phyloP scores from a whole-genome alignment of 2,329 filamentous ascomycete species.

The Aspergillus bombycis region DNA sequence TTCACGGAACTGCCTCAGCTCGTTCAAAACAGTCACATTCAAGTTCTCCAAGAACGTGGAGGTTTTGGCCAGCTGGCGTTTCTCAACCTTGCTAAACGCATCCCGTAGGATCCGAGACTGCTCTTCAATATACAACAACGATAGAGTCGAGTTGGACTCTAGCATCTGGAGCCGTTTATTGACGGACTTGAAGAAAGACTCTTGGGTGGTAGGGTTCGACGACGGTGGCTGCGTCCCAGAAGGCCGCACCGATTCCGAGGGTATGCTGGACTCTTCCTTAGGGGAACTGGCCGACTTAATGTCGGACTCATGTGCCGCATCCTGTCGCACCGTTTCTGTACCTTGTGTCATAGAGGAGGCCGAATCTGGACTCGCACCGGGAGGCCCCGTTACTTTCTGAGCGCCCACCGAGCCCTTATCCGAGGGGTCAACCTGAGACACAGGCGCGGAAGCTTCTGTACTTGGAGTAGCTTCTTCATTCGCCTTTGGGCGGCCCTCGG shows the following conservation, averaged over 20 bases:
- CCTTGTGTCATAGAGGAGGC: constrained; percentile 18
- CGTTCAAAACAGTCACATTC: constrained; percentile 83
- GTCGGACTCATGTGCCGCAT: constrained; percentile 28
- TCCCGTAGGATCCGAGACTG: constrained; percentile 90
- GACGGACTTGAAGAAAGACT: constrained; percentile 96
- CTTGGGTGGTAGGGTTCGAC: constrained; percentile 82
- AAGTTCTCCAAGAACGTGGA: constrained; percentile 78
- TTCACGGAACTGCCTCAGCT: constrained; percentile 74
- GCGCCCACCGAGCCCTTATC: constrained; percentile 22
- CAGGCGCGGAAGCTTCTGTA: constrained; percentile 5
- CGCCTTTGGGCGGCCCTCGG: neutral
- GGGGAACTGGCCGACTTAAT: constrained; percentile 24
- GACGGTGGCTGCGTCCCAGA: constrained; percentile 54
- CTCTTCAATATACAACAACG: constrained; percentile 93
- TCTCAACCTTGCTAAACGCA: constrained; percentile 82
- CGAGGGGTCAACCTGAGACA: neutral
- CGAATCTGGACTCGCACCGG: constrained; percentile 18
- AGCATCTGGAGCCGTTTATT: constrained; percentile 89
- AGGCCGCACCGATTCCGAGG: constrained; percentile 33
- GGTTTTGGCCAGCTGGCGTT: constrained; percentile 82
- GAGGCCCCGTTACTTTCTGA: constrained; percentile 23
- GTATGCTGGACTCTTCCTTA: constrained; percentile 36
- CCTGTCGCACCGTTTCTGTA: constrained; percentile 24
- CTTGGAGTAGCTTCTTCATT: constrained; percentile 3
- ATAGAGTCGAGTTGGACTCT: constrained; percentile 89